phyloP scores from a whole-genome alignment of 2,329 filamentous ascomycete genomes.

The Cladosporium austrohemisphaericum region DNA sequence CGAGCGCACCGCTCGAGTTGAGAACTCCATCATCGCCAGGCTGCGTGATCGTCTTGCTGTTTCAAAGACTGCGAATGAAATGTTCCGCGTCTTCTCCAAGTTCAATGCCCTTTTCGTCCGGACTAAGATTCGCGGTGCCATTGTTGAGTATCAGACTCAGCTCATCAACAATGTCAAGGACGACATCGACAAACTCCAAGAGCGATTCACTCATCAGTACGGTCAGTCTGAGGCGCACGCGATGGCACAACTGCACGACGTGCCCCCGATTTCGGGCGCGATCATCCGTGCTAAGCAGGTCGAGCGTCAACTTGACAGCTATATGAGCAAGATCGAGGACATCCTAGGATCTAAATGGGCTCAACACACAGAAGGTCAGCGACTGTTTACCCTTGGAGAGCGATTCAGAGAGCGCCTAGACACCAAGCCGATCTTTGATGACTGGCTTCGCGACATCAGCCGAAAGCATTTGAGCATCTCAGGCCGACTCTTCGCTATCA shows the following conservation, averaged over 20 bases:
- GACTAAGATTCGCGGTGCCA: constrained; percentile 97
- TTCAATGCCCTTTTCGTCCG: constrained; percentile 98
- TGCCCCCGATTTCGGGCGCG: constrained; percentile 91
- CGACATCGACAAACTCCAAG: constrained; percentile 87
- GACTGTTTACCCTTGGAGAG: constrained; percentile 84
- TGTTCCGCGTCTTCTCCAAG: constrained; percentile 99
- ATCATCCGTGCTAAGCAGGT: constrained; percentile 99
- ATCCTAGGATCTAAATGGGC: constrained; percentile 94
- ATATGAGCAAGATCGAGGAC: constrained; percentile 99
- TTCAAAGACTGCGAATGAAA: constrained; percentile 96
- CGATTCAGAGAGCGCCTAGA: constrained; percentile 96
- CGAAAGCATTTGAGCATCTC: constrained; percentile 86
- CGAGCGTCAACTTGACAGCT: constrained; percentile 87
- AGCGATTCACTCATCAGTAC: constrained; percentile 98
- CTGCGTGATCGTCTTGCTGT: constrained; percentile 89
- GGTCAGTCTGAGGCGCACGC: constrained; percentile 96
- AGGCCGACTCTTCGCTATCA: constrained; percentile 86
- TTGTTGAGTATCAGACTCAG: constrained; percentile 96
- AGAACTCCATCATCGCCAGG: constrained; percentile 97
- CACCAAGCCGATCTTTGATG: constrained; percentile 88
- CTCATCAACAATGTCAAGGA: constrained; percentile 97
- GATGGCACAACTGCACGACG: constrained; percentile 94
- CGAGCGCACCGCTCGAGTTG: constrained; percentile 91
- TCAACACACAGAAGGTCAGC: constrained; percentile 89
- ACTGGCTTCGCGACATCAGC: constrained; percentile 89